These are phyloP conservation scores for Aureobasidium mangrovei DNA, from an alignment of 2,329 filamentous ascomycete genomes.

Conservation along the genomic window DNA sequence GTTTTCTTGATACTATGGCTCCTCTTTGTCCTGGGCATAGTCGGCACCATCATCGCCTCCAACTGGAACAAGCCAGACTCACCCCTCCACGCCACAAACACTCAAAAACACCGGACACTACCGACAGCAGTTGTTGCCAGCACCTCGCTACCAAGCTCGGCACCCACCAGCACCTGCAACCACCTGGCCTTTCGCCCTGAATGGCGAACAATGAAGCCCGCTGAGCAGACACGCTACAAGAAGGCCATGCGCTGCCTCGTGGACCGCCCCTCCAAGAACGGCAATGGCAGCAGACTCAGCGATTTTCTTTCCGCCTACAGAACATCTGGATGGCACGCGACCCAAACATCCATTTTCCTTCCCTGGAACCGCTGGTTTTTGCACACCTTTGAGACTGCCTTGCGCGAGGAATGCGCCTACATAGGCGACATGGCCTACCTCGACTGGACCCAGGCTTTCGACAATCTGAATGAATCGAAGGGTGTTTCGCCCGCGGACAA, in stretches of 20 bases:
- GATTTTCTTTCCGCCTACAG: constrained; percentile 22
- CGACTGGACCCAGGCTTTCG: constrained; percentile 22
- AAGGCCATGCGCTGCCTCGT: constrained; percentile 21
- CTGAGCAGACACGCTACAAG: constrained; percentile 20
- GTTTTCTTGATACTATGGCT: constrained; percentile 4
- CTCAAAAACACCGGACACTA: not conserved
- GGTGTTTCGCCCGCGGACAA: constrained; percentile 15
- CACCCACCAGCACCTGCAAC: constrained; percentile 11
- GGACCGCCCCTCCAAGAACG: constrained; percentile 17
- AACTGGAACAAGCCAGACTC: constrained; percentile 2
- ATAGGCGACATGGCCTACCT: constrained; percentile 20
- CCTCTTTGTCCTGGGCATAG: constrained; percentile 8
- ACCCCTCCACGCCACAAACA: not conserved
- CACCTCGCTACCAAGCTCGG: constrained; percentile 1
- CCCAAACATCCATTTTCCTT: constrained; percentile 20
- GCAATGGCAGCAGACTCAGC: constrained; percentile 19
- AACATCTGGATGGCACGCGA: constrained; percentile 18
- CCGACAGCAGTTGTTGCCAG: not conserved
- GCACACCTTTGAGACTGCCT: constrained; percentile 20
- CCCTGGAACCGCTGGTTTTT: constrained; percentile 24
- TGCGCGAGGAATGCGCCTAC: constrained; percentile 21
- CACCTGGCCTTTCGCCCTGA: constrained; percentile 16
- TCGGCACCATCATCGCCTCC: constrained; percentile 4
- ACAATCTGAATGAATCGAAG: constrained; percentile 19
- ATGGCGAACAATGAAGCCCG: constrained; percentile 19